A percentile compares a stretch with the other conserved stretches of the same genome.
Evolutionary conservation across 2,329 filamentous ascomycete species (phyloP).

Genomic region (Neofusicoccum laricinum): DNA sequence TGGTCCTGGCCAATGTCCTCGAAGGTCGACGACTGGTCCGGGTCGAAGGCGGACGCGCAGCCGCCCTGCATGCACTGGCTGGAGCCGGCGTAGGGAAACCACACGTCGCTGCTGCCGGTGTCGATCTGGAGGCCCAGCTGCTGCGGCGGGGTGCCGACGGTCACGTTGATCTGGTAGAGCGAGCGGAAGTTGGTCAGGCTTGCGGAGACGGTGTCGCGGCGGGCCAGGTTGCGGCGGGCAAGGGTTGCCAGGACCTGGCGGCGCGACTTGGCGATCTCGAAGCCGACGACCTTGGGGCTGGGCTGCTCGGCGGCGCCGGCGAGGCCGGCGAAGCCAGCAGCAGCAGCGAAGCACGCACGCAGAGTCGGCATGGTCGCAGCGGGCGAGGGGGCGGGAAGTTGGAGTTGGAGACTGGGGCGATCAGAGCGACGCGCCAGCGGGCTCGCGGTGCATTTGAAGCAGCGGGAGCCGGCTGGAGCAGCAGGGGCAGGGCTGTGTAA

Average conservation of each 20-base stretch:
- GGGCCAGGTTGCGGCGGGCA: constrained; percentile 1
- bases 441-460: neutral
- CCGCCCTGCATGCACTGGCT: neutral
- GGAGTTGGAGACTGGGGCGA: neutral
- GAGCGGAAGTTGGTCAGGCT: neutral
- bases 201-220: constrained; percentile 3
- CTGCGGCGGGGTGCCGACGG: constrained; percentile 17
- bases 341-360: neutral
- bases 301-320: neutral
- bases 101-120: constrained; percentile 15
- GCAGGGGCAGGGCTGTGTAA: neutral
- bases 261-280: constrained; percentile 4
- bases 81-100: neutral
- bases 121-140: constrained; percentile 12
- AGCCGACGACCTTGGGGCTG: constrained; percentile 8
- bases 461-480: too few species aligned
- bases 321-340: neutral
- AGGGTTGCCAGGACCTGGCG: neutral
- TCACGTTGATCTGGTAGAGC: constrained; percentile 17
- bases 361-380: neutral
- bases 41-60: neutral
- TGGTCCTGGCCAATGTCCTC: neutral
- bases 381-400: neutral
- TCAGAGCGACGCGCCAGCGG: neutral
- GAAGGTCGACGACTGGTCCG: constrained; percentile 3